Evolutionary conservation across 805 yeast genomes (phyloP), one percentile per base, ranked within the genome.

Genomic region (Barnettozyma sp.): DNA sequence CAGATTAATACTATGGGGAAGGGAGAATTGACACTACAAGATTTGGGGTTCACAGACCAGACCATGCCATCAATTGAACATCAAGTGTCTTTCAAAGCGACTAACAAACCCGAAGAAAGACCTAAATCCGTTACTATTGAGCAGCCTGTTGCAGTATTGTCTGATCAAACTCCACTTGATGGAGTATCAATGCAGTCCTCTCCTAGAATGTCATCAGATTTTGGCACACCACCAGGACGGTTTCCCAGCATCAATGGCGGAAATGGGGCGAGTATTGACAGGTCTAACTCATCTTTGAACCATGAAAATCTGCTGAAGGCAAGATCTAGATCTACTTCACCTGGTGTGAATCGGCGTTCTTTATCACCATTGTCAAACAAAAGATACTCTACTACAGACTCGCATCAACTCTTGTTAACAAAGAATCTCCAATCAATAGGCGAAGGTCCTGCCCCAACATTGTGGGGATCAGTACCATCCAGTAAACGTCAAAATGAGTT

Each of bases 401-500:
- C 19, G 22, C 22, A 29, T 7, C 14, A 13, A n/a, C 32, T 13
- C 13, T 20, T 15, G 10, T 31, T 23, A 17, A 22, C 34, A 22
- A 26, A 7, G 2, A 21, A 28, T 11, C 12, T 29, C 7, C 36
- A 37, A 20, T 20, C 30, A 15, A 22, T 10, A 18, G 32, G 21
- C 15, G 23, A 29, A 17, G 26, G 11, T 20, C 26, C 7, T 18
- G 17, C 15, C 10, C 28, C 27, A 24, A 28, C 11, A 21, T 19
- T 26, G 15, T 7, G 10, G 6, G 22, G 16, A 16, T 14, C 32
- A 18, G 5, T 37, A 3, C 40, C 40, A 1, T 23, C 27, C 3
- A 63, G 67, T 35, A 73, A 72, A 42, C 64, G 92, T 38, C 70
- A 87, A 50, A 59, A 67, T 8, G 96, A 86, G 27, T 92, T 86